Evolutionary conservation across 768 basidiomycete genomes (phyloP).

Genomic region (Podaxis sp.): DNA sequence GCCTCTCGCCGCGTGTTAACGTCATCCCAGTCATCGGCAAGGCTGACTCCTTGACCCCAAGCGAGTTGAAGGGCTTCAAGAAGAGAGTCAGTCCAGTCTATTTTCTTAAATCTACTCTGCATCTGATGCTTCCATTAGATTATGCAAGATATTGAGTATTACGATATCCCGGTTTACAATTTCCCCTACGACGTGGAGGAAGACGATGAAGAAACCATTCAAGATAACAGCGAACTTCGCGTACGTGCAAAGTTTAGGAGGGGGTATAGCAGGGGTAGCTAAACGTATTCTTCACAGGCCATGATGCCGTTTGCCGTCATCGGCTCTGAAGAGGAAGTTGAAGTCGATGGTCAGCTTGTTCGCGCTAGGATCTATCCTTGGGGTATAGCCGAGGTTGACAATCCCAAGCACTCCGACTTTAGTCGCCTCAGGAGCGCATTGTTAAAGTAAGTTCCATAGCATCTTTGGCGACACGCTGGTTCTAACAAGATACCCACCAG

Average conservation of each 20-base stretch:
- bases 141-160: constrained; percentile 99
- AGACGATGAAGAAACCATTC: constrained; percentile 98
- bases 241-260: constrained; percentile 40
- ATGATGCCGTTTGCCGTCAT: constrained; percentile 96
- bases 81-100: constrained; percentile 58
- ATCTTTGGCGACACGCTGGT: background rate
- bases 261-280: background rate
- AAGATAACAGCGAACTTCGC: constrained; percentile 94
- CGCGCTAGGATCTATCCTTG: constrained; percentile 97
- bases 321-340: constrained; percentile 96
- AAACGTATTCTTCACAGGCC: constrained; percentile 44
- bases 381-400: constrained; percentile 98
- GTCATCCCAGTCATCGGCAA: constrained; percentile 99
- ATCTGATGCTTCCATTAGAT: constrained; percentile 49
- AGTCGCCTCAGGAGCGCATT: constrained; percentile 88
- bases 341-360: constrained; percentile 86
- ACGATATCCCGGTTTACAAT: constrained; percentile 98
- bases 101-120: background rate
- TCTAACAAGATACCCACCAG: constrained; percentile 35
- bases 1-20: constrained; percentile 95
- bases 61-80: constrained; percentile 93
- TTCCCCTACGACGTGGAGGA: constrained; percentile 99
- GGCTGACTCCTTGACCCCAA: constrained; percentile 91
- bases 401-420: constrained; percentile 99
- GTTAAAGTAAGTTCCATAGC: constrained; percentile 59